Conservation (phyloP, 2,329 filamentous ascomycete species). For the Botrytis aclada region DNA sequence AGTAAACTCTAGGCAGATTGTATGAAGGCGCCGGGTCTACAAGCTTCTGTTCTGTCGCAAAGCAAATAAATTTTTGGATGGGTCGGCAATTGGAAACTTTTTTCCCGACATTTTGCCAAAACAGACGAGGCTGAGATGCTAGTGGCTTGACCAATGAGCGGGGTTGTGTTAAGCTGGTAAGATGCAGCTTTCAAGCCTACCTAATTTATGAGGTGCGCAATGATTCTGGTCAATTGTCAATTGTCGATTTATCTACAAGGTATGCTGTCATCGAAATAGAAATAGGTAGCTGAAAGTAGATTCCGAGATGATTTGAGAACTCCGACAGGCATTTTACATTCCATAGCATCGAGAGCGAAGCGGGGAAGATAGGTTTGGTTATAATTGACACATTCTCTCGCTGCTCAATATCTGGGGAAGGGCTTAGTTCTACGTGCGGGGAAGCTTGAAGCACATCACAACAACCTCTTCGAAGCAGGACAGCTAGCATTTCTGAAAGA, state of each 20-base stretch:
- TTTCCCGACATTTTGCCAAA: slow-evolving; percentile 20
- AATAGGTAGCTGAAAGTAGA: neutral
- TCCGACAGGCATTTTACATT: neutral
- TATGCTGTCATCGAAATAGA: neutral
- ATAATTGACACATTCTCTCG: neutral
- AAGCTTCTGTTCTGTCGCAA: slow-evolving; percentile 5
- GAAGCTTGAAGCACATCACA: neutral
- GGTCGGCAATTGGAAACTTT: slow-evolving; percentile 18
- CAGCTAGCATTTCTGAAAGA: neutral
- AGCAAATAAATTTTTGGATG: slow-evolving; percentile 16
- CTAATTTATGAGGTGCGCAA: neutral
- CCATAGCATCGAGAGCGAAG: neutral
- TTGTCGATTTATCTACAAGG: too few species aligned
- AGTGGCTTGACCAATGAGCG: neutral
- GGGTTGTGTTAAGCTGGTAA: neutral
- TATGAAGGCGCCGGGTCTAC: neutral
- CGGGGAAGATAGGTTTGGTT: neutral
- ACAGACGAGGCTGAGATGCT: neutral
- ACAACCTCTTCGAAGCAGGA: neutral
- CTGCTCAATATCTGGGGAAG: neutral
- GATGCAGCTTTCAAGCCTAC: neutral
- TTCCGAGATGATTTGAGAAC: neutral
- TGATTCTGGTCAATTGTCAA: neutral
- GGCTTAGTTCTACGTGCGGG: neutral
- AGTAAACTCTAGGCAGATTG: neutral